Evolutionary conservation across 768 basidiomycete genomes (phyloP), one percentile per base, ranked within the genome.

Genomic region (Scleroderma bovista): DNA sequence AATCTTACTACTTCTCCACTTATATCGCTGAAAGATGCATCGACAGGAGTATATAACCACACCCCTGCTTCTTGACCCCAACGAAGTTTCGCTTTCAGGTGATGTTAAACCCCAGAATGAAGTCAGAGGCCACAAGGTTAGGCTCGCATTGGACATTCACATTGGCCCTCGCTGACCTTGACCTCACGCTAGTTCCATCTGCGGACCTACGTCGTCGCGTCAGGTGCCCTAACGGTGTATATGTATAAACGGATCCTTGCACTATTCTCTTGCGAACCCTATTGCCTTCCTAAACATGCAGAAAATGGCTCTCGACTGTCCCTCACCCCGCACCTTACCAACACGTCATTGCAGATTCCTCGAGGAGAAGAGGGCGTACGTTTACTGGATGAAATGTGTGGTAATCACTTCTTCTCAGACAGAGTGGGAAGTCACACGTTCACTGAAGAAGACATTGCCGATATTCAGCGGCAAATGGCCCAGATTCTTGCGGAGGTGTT

Each of bases 231-330:
- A 34, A 80, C 77, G 48, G 73, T 98, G 15, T 94, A 84, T 68
- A 75, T 97, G 40, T 89, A 88, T 58, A 77, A 82, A 45, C 83
- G 84, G 12, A 81, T 93, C 55, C 78, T 99, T 17, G 93, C 93
- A 3, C 72, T 99, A 2, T 98, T 98, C 67, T 88, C 95, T 2
- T 73, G 84, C 1, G 73, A 76, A 8, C 80, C 87, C 1, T 98
- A 94, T 62, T 51, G 59, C 0, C 36, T 61, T 1, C 88, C 88
- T 1, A 56, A 42, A 24, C 56, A 57, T 11, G 59, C 65, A n/a
- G 59, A 60, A 3, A 57, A 52, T 26, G 64, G 59, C 2, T 59
- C 60, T 37, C 57, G 57, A 20, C 34, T 55, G 23, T 56, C 59
- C 34, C 76, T 97, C 13, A 57, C 70, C 7, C 77, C 86, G 3